Percentiles rank a stretch among this genome's conserved stretches.
Evolutionary conservation across 1,139 yeast species (phyloP).

Genomic region (Magnusiomyces tetraspermus): DNA sequence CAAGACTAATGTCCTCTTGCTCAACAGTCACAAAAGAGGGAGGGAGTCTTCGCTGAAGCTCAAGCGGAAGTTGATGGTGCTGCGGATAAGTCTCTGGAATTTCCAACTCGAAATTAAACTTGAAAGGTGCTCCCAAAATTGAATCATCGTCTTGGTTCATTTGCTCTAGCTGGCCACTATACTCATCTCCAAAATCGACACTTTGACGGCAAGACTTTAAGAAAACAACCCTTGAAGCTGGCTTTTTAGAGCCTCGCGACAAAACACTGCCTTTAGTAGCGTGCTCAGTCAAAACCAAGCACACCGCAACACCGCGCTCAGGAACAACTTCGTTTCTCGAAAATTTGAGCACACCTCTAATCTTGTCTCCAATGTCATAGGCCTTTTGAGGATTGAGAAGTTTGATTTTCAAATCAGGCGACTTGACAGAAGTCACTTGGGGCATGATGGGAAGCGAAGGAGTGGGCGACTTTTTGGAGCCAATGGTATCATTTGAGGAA

Average conservation of each 20-base stretch:
- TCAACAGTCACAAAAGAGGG: background rate
- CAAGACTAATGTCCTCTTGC: background rate
- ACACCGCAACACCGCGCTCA: background rate
- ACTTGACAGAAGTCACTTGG: background rate
- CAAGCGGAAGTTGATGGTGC: background rate
- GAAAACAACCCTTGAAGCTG: background rate
- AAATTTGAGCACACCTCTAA: background rate
- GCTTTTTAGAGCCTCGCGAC: background rate
- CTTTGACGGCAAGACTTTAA: background rate
- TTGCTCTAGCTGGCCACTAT: too few relatives aligned
- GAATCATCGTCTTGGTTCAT: background rate
- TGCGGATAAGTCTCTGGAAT: background rate
- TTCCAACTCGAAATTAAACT: background rate
- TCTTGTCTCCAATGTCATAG: constrained; percentile 2
- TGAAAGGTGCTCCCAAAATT: background rate
- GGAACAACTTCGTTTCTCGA: background rate
- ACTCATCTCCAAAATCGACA: background rate
- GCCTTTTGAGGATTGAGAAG: background rate
- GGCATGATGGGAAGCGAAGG: background rate
- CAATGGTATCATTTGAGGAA: background rate
- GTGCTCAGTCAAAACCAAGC: background rate
- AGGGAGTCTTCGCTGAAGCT: background rate
- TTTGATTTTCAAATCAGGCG: background rate
- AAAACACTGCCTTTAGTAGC: background rate
- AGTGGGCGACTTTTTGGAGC: background rate